phyloP scores from a whole-genome alignment of 2,329 filamentous ascomycete genomes.

The Chaetomiaceae sp. region DNA sequence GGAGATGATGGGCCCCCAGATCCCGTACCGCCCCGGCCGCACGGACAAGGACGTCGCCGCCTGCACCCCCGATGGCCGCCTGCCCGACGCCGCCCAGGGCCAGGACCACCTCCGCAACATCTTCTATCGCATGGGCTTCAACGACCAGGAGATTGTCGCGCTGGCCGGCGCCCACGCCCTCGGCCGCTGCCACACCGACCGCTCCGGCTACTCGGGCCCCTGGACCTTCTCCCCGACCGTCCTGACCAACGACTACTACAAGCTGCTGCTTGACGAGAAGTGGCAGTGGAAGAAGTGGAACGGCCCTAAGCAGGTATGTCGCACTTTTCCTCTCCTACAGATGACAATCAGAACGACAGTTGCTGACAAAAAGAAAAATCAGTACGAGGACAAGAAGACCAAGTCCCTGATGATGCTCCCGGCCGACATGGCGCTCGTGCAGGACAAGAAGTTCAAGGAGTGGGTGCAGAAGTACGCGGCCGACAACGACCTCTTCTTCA shows the following conservation, averaged over 20 bases:
- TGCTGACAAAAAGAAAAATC: slow-evolving; percentile 13
- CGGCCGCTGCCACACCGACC: slow-evolving; percentile 81
- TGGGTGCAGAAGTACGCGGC: slow-evolving; percentile 84
- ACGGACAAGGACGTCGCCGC: slow-evolving; percentile 70
- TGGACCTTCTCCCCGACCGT: slow-evolving; percentile 92
- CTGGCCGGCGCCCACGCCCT: slow-evolving; percentile 81
- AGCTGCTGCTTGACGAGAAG: slow-evolving; percentile 82
- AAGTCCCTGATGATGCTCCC: slow-evolving; percentile 97
- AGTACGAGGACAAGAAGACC: slow-evolving; percentile 83
- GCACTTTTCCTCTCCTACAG: too few relatives aligned
- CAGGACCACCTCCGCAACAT: slow-evolving; percentile 81
- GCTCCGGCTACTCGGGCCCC: slow-evolving; percentile 81
- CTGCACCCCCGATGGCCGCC: slow-evolving; percentile 91
- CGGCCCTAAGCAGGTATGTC: slow-evolving; percentile 66
- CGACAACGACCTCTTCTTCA: slow-evolving; percentile 88
- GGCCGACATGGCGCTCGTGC: slow-evolving; percentile 78
- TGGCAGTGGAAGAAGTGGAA: slow-evolving; percentile 91
- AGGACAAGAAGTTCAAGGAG: slow-evolving; percentile 81
- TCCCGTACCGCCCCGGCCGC: slow-evolving; percentile 88
- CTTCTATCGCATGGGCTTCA: slow-evolving; percentile 96
- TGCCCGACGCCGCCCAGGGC: slow-evolving; percentile 67
- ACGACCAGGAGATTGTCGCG: slow-evolving; percentile 94
- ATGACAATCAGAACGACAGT: neutral
- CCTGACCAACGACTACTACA: slow-evolving; percentile 93
- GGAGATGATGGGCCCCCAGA: slow-evolving; percentile 85